phyloP scores from a whole-genome alignment of 306 rosid species.

The Trifolium fragiferum region DNA sequence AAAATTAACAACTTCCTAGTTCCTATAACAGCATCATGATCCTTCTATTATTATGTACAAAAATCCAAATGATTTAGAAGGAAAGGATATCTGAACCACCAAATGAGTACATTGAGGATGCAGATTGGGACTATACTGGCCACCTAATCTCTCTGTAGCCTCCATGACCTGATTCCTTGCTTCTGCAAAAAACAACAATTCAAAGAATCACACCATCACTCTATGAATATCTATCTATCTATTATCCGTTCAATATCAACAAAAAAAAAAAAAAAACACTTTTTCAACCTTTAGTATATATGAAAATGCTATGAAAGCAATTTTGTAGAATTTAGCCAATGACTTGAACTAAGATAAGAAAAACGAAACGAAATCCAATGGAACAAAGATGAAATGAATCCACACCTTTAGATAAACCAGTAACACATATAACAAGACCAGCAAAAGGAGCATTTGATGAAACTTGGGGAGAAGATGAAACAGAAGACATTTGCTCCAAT shows the following conservation, averaged over 20 bases:
- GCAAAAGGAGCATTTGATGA: conserved; percentile 70
- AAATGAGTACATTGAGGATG: conserved; percentile 97
- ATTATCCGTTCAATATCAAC: neutral
- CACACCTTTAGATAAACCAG: conserved; percentile 93
- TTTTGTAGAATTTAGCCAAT: conserved; percentile 11
- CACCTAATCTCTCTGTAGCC: conserved; percentile 89
- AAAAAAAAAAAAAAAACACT: neutral
- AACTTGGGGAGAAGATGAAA: conserved; percentile 58
- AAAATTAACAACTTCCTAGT: neutral
- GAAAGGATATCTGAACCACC: conserved; percentile 99
- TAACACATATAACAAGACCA: conserved; percentile 89
- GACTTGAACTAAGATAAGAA: neutral
- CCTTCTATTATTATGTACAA: conserved; percentile 27
- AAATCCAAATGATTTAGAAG: conserved; percentile 5
- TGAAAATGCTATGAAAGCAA: conserved; percentile 13
- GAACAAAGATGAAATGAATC: conserved; percentile 36
- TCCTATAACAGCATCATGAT: conserved; percentile 5
- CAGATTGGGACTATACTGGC: conserved; percentile 88
- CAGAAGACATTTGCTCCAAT: conserved; percentile 70
- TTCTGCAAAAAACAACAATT: conserved; percentile 70
- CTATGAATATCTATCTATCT: conserved; percentile 5
- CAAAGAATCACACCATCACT: conserved; percentile 26
- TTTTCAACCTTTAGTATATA: conserved; percentile 21
- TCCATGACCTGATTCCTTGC: conserved; percentile 98
- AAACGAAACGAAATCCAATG: neutral